Evolutionary conservation across 441 rosid genomes (phyloP), one percentile per base, ranked within the genome.

Genomic region (Pelargonium fulgidum): DNA sequence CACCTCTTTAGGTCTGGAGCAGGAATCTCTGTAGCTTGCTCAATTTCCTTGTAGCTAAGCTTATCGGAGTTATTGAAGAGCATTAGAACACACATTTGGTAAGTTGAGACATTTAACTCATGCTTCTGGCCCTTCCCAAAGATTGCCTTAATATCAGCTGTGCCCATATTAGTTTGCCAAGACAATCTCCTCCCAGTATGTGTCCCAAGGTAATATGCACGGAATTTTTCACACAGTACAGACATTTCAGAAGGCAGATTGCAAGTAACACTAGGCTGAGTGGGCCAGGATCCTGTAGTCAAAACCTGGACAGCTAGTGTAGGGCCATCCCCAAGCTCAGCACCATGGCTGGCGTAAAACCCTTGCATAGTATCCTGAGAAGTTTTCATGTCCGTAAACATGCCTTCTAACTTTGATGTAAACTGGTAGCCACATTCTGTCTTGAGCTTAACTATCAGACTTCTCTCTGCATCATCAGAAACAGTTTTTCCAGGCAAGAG

Each of bases 81-180:
- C 91, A 91, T 81, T 24, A 93, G 90, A 20, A 91, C 96, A 73
- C 97, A 93, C 98, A 91, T 91, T 62, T 93, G 98, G 84, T 85
- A 93, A 10, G 98, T 93, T 6, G 98, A 93, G 52, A 93, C 98
- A 47, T 93, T 93, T 83, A 93, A 71, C 77, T 89, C 98, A 48
- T 93, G 98, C 84, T 87, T 93, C 83, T 93, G 97, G 76, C 95
- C 97, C 76, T 88, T 93, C 66, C 93, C 98, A 67, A 93, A 91
- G 3, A 72, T 65, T 36, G 98, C 97, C 76, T 85, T 93, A 65
- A 93, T 80, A 65, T 93, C 98, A 0, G 98, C 98, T 39, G 96
- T 84, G 58, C 98, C 98, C 97, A 89, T 93, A 83, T 93, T 93
- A 11, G 97, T 93, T 78, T 91, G 98, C 97, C 97, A 93, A 10